Evolutionary conservation across 345 rosid genomes (phyloP).

Genomic region (Linum trigynum): DNA sequence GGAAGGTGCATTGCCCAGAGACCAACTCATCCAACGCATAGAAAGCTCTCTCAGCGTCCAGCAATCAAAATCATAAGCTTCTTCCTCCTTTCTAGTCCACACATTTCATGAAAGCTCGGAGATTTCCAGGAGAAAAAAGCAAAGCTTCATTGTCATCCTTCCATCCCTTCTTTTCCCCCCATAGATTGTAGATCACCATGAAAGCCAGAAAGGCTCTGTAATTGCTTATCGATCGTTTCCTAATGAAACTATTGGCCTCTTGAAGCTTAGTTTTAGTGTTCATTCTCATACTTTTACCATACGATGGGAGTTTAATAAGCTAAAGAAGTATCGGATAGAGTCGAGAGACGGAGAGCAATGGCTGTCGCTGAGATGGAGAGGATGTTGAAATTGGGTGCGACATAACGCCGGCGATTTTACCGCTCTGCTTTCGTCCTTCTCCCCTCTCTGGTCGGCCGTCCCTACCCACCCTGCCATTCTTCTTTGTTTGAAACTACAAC

Average conservation of each 20-base stretch:
- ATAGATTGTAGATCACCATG: slow-evolving; percentile 35
- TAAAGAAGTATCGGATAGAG: too few relatives aligned
- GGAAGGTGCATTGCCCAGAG: slow-evolving; percentile 78
- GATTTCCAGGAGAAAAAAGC: too few relatives aligned
- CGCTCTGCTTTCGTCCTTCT: slow-evolving; percentile 44
- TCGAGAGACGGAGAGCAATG: too few relatives aligned
- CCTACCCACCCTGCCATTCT: too few relatives aligned
- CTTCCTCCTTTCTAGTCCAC: too few relatives aligned
- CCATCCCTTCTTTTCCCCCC: not conserved
- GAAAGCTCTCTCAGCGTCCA: slow-evolving; percentile 57
- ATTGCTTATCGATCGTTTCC: too few relatives aligned
- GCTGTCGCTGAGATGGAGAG: not conserved
- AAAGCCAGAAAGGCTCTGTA: slow-evolving; percentile 12
- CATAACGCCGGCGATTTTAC: slow-evolving; percentile 38
- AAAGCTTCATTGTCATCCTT: not conserved
- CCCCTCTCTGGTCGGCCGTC: slow-evolving; percentile 48
- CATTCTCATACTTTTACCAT: too few relatives aligned
- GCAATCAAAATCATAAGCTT: slow-evolving; percentile 38
- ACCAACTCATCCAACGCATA: slow-evolving; percentile 54
- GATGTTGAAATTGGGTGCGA: slow-evolving; percentile 38
- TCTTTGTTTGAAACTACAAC: too few relatives aligned
- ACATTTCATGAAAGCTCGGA: too few relatives aligned
- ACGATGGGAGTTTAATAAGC: too few relatives aligned
- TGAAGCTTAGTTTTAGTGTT: too few relatives aligned
- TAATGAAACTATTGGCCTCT: too few relatives aligned